phyloP scores from a whole-genome alignment of 306 rosid species.

The Cicer arietinum region DNA sequence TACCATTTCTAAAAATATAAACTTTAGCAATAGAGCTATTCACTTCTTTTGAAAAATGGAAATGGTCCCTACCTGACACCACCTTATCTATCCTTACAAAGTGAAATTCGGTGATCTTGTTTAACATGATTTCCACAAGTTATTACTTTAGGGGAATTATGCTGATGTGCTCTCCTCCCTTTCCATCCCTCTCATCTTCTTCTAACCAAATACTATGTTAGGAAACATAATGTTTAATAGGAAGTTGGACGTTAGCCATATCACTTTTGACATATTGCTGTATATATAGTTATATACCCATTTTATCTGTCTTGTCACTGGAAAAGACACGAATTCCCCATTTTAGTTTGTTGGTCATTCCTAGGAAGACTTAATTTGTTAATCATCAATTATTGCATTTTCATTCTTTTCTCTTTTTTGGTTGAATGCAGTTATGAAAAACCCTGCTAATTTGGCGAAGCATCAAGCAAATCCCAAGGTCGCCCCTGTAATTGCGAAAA shows the following conservation, averaged over 20 bases:
- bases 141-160: not conserved
- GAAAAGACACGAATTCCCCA: not conserved
- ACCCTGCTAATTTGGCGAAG: constrained; percentile 89
- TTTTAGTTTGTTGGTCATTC: not conserved
- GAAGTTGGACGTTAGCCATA: not conserved
- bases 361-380: not conserved
- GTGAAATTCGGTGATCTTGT: not conserved
- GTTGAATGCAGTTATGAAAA: constrained; percentile 78
- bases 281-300: not conserved
- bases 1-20: no score
- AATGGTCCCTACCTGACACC: no score
- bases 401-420: not conserved
- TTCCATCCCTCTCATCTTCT: not conserved
- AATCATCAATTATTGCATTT: not conserved
- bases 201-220: not conserved
- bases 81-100: not conserved
- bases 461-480: constrained; percentile 91
- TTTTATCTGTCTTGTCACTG: not conserved
- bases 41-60: no score
- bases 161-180: no score
- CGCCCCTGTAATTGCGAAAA: constrained; percentile 87
- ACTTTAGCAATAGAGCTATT: no score
- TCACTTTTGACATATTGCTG: not conserved
- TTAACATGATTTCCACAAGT: constrained; percentile 1
- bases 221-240: not conserved